Conservation (phyloP, 345 rosid species). For the Gossypium thurberi region DNA sequence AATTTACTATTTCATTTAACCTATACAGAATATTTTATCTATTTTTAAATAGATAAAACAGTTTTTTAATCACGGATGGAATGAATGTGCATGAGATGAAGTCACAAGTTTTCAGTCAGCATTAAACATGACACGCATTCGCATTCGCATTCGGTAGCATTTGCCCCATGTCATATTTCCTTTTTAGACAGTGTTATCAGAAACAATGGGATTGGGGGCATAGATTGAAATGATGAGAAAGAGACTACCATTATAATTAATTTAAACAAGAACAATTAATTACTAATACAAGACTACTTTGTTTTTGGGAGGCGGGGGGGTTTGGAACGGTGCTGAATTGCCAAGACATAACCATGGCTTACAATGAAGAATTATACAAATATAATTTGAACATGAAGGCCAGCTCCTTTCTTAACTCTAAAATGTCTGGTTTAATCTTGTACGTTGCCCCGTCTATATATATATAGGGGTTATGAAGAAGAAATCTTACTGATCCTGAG, state of each 20-base stretch:
- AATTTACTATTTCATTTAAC: too few species aligned
- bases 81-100: neutral
- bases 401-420: neutral
- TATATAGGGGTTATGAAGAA: neutral
- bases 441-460: neutral
- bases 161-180: neutral
- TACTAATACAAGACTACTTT: neutral
- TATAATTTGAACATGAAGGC: neutral
- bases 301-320: too few species aligned
- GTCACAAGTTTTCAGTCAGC: neutral
- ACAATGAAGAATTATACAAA: slow-evolving; percentile 13
- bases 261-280: neutral
- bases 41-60: too few species aligned
- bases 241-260: neutral
- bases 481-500: slow-evolving; percentile 12
- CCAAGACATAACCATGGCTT: neutral
- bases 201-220: neutral
- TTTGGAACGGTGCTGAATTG: neutral
- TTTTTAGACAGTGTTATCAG: neutral
- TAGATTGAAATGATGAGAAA: neutral
- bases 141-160: neutral
- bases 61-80: too few species aligned
- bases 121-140: neutral
- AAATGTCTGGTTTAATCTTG: neutral
- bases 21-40: too few species aligned